Conservation (phyloP, 2,329 filamentous ascomycete genomes). For the Rutstroemia sydowiana region DNA sequence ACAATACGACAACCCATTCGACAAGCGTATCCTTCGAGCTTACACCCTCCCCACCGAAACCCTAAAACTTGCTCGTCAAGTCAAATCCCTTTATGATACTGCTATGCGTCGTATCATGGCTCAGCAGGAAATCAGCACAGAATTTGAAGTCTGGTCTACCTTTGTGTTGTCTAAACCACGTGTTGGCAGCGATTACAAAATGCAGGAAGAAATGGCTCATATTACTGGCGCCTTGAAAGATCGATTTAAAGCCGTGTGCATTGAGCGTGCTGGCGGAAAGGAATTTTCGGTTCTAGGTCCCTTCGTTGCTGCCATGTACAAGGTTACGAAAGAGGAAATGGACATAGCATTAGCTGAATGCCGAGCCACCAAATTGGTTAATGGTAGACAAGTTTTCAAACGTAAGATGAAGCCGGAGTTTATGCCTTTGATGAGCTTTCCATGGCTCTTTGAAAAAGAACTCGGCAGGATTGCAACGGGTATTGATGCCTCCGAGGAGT, state of each 20-base stretch:
- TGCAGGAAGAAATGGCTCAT: slow-evolving; percentile 72
- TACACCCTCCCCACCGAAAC: slow-evolving; percentile 49
- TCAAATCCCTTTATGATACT: slow-evolving; percentile 75
- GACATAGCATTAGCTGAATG: slow-evolving; percentile 49
- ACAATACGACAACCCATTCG: slow-evolving; percentile 66
- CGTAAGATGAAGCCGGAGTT: slow-evolving; percentile 36
- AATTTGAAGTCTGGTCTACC: slow-evolving; percentile 87
- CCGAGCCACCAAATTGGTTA: slow-evolving; percentile 32
- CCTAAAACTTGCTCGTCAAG: slow-evolving; percentile 49
- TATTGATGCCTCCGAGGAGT: slow-evolving; percentile 17
- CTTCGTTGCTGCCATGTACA: slow-evolving; percentile 84
- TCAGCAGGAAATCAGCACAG: slow-evolving; percentile 74
- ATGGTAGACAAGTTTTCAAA: slow-evolving; percentile 31
- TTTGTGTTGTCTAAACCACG: slow-evolving; percentile 73
- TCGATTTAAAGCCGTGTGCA: slow-evolving; percentile 60
- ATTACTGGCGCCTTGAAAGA: slow-evolving; percentile 60
- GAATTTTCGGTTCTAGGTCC: slow-evolving; percentile 54
- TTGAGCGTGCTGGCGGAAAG: slow-evolving; percentile 53
- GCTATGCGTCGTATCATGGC: slow-evolving; percentile 73
- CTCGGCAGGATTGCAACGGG: slow-evolving; percentile 60
- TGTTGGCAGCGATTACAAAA: slow-evolving; percentile 72
- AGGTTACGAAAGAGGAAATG: slow-evolving; percentile 66
- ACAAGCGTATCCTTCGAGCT: slow-evolving; percentile 61
- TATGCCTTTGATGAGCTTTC: slow-evolving; percentile 86
- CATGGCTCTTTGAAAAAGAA: slow-evolving; percentile 77